These are phyloP conservation scores for Nicotiana rustica DNA, from an alignment of 305 asterid genomes.

Conservation along the genomic window DNA sequence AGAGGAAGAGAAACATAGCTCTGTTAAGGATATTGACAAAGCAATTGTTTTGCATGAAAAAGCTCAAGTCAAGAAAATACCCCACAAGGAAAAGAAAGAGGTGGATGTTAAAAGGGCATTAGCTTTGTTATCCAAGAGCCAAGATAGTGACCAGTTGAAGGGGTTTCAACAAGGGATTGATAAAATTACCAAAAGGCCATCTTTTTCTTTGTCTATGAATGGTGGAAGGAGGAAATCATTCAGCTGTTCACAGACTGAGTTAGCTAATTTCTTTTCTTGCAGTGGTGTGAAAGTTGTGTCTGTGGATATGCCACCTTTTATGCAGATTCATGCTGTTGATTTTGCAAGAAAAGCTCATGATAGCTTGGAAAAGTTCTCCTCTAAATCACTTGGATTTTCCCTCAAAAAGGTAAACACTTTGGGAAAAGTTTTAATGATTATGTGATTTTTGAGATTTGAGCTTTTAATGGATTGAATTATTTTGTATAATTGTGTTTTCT, in stretches of 20 bases:
- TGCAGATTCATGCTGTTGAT: slow-evolving; percentile 95
- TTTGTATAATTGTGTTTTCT: slow-evolving; percentile 24
- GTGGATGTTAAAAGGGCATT: slow-evolving; percentile 29
- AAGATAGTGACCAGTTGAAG: slow-evolving; percentile 30
- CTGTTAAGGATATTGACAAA: slow-evolving; percentile 23
- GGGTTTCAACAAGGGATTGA: slow-evolving; percentile 11
- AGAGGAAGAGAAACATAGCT: background rate
- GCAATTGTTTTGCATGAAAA: slow-evolving; percentile 31
- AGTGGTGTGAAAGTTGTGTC: slow-evolving; percentile 84
- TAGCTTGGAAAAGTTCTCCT: slow-evolving; percentile 95
- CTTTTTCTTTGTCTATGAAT: slow-evolving; percentile 28
- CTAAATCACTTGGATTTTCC: slow-evolving; percentile 85
- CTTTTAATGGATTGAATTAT: background rate
- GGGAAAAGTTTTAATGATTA: background rate
- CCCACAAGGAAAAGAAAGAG: slow-evolving; percentile 28
- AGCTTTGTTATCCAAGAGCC: slow-evolving; percentile 20
- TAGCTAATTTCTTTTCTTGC: slow-evolving; percentile 71
- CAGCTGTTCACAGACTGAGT: slow-evolving; percentile 70
- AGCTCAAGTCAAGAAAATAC: slow-evolving; percentile 34
- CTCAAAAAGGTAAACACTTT: slow-evolving; percentile 79
- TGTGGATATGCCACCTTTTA: slow-evolving; percentile 94
- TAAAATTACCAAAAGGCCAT: slow-evolving; percentile 29
- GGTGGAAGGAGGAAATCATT: slow-evolving; percentile 69
- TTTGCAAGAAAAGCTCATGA: slow-evolving; percentile 88
- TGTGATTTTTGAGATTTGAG: slow-evolving; percentile 28